phyloP scores from a whole-genome alignment of 306 rosid genomes.

The Argentina anserina region DNA sequence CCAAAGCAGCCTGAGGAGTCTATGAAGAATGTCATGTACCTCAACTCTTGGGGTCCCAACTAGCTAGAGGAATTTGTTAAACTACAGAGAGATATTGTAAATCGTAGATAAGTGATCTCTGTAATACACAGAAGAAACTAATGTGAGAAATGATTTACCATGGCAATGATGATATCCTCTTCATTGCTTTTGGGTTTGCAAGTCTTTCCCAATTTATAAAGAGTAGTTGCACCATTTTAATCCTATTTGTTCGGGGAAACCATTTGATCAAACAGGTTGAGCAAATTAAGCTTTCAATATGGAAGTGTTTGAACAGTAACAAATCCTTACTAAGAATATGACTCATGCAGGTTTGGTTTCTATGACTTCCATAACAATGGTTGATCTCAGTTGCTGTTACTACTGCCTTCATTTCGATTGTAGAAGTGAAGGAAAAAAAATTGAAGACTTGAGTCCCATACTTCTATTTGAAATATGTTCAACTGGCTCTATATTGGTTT shows the following conservation, averaged over 20 bases:
- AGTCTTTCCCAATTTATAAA: not conserved
- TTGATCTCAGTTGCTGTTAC: not conserved
- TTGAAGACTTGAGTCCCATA: not conserved
- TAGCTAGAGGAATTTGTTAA: not conserved
- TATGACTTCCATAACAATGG: not conserved
- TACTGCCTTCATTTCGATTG: not conserved
- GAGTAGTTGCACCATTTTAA: too few species aligned
- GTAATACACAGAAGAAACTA: not conserved
- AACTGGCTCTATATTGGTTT: not conserved
- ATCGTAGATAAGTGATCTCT: not conserved
- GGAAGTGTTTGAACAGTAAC: not conserved
- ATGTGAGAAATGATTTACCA: not conserved
- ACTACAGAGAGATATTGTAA: not conserved
- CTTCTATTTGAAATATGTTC: not conserved
- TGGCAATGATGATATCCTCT: not conserved
- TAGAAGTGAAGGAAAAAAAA: not conserved
- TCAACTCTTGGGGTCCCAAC: constrained; percentile 64
- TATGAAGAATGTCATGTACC: constrained; percentile 57
- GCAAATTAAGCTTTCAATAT: not conserved
- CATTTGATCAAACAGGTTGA: not conserved
- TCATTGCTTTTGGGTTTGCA: not conserved
- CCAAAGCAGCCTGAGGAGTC: constrained; percentile 64
- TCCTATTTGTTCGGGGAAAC: not conserved
- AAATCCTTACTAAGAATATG: not conserved
- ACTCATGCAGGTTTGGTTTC: not conserved